Base-by-base conservation (phyloP, 306 rosid genomes). In the Cucumis hystrix region DNA sequence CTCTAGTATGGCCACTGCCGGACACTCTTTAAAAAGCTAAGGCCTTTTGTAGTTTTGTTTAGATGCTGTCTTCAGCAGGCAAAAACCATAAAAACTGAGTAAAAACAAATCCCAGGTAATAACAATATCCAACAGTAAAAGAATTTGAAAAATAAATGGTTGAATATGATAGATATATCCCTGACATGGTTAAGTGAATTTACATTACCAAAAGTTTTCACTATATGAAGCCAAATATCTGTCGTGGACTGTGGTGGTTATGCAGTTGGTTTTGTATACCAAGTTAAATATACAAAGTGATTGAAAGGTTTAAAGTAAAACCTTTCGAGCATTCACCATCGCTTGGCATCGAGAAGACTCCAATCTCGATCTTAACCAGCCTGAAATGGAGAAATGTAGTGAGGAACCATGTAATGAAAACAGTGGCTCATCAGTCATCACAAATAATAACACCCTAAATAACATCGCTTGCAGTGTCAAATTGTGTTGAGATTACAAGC, bases 391-490 rank as follows among this genome's bases (percentile, higher is more conserved):
- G 59, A 49, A 49, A 71, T 25, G 40, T 49, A 71, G 56, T 71
- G 76, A 71, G 77, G 61, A 73, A 52, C 77, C 77, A 72, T 72
- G 77, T 28, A 72, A 72, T 17, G 77, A 72, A 72, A 72, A 72
- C 77, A 72, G 14, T 49, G 61, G 45, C 60, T 51, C 59, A 71
- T 49, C 77, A 52, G 23, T 30, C 61, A 73, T 71, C 76, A 71
- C 59, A 33, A 33, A 33, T 21, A 71, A 49, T 41, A 71, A n/a
- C 16, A n/a, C 16, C 23, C 43, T 47, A 49, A 14, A 49, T 49
- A 71, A 47, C 76, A 49, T 43, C 15, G 57, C 35, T 45, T 2
- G 13, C 25, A 45, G 75, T 69, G 58, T 69, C 58, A 14, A 69
- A 13, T 45, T 45, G 57, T 20, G 4, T 47, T 10, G 39, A 69